These are phyloP conservation scores for Colletotrichum scovillei DNA, from an alignment of 2,329 filamentous ascomycete species.

Conservation along the genomic window DNA sequence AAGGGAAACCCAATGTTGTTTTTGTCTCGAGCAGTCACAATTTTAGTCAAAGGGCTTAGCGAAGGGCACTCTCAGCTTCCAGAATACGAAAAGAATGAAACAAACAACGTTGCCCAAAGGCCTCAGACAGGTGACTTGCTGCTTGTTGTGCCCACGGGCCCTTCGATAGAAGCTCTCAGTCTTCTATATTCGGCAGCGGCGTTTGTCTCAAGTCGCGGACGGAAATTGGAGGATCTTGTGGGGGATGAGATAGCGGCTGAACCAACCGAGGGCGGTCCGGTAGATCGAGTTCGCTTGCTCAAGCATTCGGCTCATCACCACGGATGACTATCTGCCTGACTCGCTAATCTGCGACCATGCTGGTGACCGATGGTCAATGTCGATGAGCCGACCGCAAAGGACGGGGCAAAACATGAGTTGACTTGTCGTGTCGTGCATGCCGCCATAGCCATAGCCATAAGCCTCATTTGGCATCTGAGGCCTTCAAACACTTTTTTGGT, in stretches of 20 bases:
- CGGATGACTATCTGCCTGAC: constrained; percentile 25
- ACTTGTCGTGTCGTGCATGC: constrained; percentile 23
- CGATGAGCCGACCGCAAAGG: constrained; percentile 3
- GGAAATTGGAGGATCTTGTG: constrained; percentile 34
- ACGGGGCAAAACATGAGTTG: constrained; percentile 18
- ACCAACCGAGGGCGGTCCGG: constrained; percentile 19
- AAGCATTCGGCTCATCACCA: constrained; percentile 13
- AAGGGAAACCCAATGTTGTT: constrained; percentile 13
- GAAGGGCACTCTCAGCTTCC: constrained; percentile 19
- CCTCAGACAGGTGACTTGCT: constrained; percentile 7
- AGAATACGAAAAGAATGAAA: constrained; percentile 32
- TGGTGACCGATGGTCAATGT: neutral
- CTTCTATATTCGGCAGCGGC: constrained; percentile 19
- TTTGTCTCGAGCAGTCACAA: constrained; percentile 23
- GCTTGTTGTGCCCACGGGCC: constrained; percentile 16
- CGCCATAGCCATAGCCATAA: constrained; percentile 2
- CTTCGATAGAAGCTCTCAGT: constrained; percentile 5
- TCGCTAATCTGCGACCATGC: constrained; percentile 17
- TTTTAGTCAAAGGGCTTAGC: neutral
- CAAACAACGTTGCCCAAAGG: constrained; percentile 20
- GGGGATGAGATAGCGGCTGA: constrained; percentile 18
- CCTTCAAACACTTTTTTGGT: constrained; percentile 3
- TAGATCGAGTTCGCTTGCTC: constrained; percentile 19
- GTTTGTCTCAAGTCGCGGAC: constrained; percentile 22
- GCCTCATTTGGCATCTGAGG: neutral